Conservation (phyloP, 768 basidiomycete species). For the Leccinum fibrillosum region DNA sequence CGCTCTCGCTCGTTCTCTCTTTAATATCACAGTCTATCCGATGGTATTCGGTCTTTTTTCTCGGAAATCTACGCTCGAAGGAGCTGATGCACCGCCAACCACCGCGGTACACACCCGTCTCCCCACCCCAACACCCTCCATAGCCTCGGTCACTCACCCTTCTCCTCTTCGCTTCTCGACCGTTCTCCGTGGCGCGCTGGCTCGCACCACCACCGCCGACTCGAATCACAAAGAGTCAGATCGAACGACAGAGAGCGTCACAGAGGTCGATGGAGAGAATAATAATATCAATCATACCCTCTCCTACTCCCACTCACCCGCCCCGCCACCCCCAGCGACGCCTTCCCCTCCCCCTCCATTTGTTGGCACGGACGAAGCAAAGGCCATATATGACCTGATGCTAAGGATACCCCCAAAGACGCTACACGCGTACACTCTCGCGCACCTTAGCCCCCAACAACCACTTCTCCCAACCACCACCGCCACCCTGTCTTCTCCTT, state of each 20-base stretch:
- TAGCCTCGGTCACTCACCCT: constrained; percentile 29
- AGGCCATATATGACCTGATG: constrained; percentile 49
- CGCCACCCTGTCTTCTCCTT: constrained; percentile 9
- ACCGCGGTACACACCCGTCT: constrained; percentile 30
- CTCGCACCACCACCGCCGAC: constrained; percentile 20
- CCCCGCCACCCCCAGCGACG: constrained; percentile 28
- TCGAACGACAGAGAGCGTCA: constrained; percentile 3
- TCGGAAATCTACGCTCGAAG: too few species aligned
- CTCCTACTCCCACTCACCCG: constrained; percentile 3
- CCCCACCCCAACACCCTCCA: constrained; percentile 54
- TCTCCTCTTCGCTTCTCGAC: constrained; percentile 24
- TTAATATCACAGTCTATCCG: neutral
- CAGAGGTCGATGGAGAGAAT: neutral
- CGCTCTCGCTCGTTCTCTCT: too few species aligned
- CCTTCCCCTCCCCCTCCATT: constrained; percentile 31
- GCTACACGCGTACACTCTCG: constrained; percentile 58
- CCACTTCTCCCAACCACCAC: neutral
- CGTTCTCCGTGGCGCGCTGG: constrained; percentile 11
- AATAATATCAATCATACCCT: neutral
- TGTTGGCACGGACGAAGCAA: constrained; percentile 40
- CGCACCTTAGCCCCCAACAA: constrained; percentile 37
- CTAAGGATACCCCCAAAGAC: constrained; percentile 62
- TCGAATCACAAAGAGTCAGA: constrained; percentile 19
- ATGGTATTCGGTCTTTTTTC: too few species aligned
- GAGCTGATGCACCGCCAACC: neutral